phyloP scores from a whole-genome alignment of 2,329 filamentous ascomycete species.

The Fusarium multiceps region DNA sequence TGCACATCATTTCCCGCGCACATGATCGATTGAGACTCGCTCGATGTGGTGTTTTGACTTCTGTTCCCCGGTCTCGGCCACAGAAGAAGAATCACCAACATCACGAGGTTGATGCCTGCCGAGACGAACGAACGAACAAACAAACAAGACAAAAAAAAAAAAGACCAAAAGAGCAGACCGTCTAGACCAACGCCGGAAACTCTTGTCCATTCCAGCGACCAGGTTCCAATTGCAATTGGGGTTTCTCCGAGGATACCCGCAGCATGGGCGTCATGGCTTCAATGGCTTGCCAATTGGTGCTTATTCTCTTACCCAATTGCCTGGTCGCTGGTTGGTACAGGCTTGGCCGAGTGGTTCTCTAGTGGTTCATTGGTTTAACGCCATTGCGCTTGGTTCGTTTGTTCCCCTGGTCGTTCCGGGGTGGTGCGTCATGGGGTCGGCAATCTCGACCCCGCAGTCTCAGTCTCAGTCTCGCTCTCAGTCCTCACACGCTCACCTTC shows the following conservation, averaged over 20 bases:
- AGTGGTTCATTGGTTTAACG: slow-evolving; percentile 30
- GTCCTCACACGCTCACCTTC: slow-evolving; percentile 30
- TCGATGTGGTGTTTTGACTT: slow-evolving; percentile 16
- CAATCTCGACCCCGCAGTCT: slow-evolving; percentile 45
- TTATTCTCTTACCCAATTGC: slow-evolving; percentile 49
- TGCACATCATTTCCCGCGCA: not conserved
- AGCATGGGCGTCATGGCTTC: slow-evolving; percentile 38
- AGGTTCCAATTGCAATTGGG: slow-evolving; percentile 24
- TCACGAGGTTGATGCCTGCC: slow-evolving; percentile 31
- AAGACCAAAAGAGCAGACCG: not conserved
- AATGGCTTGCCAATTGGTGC: slow-evolving; percentile 42
- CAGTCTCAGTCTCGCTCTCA: not conserved
- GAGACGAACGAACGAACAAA: slow-evolving; percentile 11
- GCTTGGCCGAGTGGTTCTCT: slow-evolving; percentile 33
- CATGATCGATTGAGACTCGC: slow-evolving; percentile 12
- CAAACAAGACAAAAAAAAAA: not conserved
- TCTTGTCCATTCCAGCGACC: slow-evolving; percentile 41
- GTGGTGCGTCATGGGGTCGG: slow-evolving; percentile 45
- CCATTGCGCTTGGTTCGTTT: slow-evolving; percentile 32
- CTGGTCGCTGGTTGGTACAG: slow-evolving; percentile 46
- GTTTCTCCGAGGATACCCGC: slow-evolving; percentile 46
- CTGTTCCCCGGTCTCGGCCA: slow-evolving; percentile 3
- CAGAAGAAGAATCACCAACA: slow-evolving; percentile 24
- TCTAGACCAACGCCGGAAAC: slow-evolving; percentile 29
- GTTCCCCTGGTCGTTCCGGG: slow-evolving; percentile 38